These are phyloP conservation scores for Halophytophthora polymorphica DNA, from an alignment of 352 stramenopile genomes.

Conservation along the genomic window DNA sequence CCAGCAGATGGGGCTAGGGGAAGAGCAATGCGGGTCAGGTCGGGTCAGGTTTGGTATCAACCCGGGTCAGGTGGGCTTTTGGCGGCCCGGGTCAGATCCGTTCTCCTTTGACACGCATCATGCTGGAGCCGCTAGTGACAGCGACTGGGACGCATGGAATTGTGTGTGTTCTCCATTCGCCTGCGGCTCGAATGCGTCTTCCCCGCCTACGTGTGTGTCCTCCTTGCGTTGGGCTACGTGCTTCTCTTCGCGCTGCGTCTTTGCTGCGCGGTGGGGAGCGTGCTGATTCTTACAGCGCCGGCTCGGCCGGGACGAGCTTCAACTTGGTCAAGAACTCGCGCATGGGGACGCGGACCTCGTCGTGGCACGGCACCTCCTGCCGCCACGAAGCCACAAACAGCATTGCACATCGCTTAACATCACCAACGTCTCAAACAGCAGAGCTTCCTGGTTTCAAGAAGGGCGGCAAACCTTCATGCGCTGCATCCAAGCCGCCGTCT, in stretches of 20 bases:
- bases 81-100: no score
- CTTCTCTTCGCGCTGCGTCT: no score
- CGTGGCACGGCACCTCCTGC: constrained; percentile 27
- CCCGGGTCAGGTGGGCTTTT: no score
- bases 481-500: constrained; percentile 12
- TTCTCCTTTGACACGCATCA: no score
- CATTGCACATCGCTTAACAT: neutral
- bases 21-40: neutral
- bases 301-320: constrained; percentile 7
- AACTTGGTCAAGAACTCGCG: constrained; percentile 31
- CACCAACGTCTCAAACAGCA: neutral
- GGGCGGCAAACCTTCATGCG: constrained; percentile 11
- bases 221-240: no score
- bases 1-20: neutral
- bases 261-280: no score
- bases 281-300: neutral
- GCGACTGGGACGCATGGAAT: no score
- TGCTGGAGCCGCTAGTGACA: no score
- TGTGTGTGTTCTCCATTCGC: no score
- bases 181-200: no score
- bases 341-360: constrained; percentile 31
- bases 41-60: neutral
- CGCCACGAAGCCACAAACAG: neutral
- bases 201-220: no score
- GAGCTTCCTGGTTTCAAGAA: neutral